Evolutionary conservation across 2,329 filamentous ascomycete species (phyloP).

Genomic region (Plectosphaerella sp.): DNA sequence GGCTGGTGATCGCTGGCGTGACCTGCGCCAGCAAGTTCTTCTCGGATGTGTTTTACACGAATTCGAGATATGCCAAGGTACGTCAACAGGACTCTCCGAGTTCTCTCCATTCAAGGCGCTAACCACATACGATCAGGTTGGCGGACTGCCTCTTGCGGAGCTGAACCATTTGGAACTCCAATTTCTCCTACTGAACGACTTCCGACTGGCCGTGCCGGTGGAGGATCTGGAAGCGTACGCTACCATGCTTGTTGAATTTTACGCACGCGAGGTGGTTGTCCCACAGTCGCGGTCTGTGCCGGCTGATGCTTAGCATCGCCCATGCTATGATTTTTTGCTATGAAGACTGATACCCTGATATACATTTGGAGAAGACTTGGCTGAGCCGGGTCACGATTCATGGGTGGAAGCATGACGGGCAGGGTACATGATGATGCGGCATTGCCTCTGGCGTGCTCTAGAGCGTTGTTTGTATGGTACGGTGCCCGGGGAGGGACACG

Average conservation of each 20-base stretch:
- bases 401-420: too few species aligned
- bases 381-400: too few species aligned
- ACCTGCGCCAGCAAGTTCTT: constrained; percentile 99
- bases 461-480: too few species aligned
- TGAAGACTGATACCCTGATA: constrained; percentile 13
- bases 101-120: neutral
- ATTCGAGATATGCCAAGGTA: constrained; percentile 98
- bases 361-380: constrained; percentile 2
- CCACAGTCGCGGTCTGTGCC: constrained; percentile 17
- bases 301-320: constrained; percentile 3
- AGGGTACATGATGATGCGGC: too few species aligned
- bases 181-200: constrained; percentile 93
- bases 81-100: constrained; percentile 17
- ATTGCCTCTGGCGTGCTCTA: too few species aligned
- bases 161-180: constrained; percentile 95
- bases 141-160: constrained; percentile 84
- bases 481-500: too few species aligned
- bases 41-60: constrained; percentile 97
- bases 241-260: constrained; percentile 98
- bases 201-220: constrained; percentile 85
- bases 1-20: constrained; percentile 91
- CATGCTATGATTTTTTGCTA: constrained; percentile 3
- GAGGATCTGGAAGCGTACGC: constrained; percentile 96
- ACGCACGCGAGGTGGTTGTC: constrained; percentile 80
- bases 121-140: constrained; percentile 59